Evolutionary conservation across 345 rosid genomes (phyloP), one percentile per base, ranked within the genome.

Genomic region (Euphorbia tirucalli): DNA sequence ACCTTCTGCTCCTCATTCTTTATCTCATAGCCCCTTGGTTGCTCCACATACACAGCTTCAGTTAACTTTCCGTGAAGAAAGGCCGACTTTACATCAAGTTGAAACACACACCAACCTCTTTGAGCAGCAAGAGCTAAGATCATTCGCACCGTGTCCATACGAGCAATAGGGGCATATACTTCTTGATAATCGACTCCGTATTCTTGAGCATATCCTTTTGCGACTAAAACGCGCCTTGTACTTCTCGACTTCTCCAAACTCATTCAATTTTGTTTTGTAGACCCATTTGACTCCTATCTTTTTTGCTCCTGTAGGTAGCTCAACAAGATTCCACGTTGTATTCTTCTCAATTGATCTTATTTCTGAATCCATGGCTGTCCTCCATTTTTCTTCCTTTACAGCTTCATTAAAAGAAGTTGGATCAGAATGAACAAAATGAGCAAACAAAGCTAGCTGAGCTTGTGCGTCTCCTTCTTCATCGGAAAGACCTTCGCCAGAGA

Each of bases 41-140:
- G 41, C 41, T 37, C 41, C 41, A 37, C 41, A 37, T 37, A 37
- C 41, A 3, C 8, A 3, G 5, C 5, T n/a, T n/a, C n/a, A n/a
- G n/a, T n/a, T n/a, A n/a, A n/a, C n/a, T n/a, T n/a, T n/a, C n/a
- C n/a, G n/a, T 37, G 41, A 37, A 37, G 41, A 37, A 37, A 37
- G 8, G 66, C 66, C 15, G 44, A 62, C 15, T 62, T 62, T 3
- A 62, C 66, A 16, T 62, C 66, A 1, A 24, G 41, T 8, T 37
- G 8, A 37, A 37, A 37, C 41, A 37, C 16, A 46, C 11, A 7
- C 59, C 70, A 66, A 15, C 70, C 15, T 49, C 9, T 66, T 28
- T 66, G 70, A 3, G 70, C 43, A 13, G 70, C 58, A 49, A 46
- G 41, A 3, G 70, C 41, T 4, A 66, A 30, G 15, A 66, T 66